Percentiles rank a stretch among this genome's conserved stretches.
Conservation (phyloP, 345 rosid species). For the Aquilaria sinensis region DNA sequence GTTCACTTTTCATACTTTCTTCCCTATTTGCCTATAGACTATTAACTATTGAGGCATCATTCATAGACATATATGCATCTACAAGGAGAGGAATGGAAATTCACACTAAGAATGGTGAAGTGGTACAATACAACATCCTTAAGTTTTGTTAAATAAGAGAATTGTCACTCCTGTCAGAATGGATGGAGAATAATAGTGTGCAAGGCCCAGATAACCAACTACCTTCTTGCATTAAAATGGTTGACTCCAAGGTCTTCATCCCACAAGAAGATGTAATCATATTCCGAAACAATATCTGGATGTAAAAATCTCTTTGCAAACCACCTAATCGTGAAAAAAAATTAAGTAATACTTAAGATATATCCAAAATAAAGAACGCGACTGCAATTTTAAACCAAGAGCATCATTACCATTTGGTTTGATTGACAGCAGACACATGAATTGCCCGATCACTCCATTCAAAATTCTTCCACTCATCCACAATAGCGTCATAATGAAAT, state of each 20-base stretch:
- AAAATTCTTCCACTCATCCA: conserved; percentile 65
- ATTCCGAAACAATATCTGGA: conserved; percentile 49
- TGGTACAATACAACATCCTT: too few relatives aligned
- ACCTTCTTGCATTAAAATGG: conserved; percentile 44
- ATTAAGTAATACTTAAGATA: background rate
- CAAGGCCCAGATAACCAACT: background rate
- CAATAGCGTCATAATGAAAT: conserved; percentile 72
- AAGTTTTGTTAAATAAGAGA: too few relatives aligned
- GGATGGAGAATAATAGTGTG: too few relatives aligned
- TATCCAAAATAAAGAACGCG: background rate
- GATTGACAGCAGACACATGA: conserved; percentile 62
- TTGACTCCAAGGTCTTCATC: conserved; percentile 61
- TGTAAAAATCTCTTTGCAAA: conserved; percentile 79
- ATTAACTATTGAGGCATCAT: too few relatives aligned
- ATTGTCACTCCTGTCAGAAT: too few relatives aligned
- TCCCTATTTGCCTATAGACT: too few relatives aligned
- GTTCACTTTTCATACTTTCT: too few relatives aligned
- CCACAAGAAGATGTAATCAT: conserved; percentile 54
- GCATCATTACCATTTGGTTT: conserved; percentile 68
- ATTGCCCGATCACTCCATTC: conserved; percentile 61
- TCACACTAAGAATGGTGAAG: too few relatives aligned
- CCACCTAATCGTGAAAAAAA: conserved; percentile 47
- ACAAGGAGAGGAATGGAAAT: too few relatives aligned
- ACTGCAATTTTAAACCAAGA: background rate
- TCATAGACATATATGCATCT: too few relatives aligned